These are phyloP conservation scores for Quercus lobata DNA, from an alignment of 331 rosid genomes.

Conservation along the genomic window DNA sequence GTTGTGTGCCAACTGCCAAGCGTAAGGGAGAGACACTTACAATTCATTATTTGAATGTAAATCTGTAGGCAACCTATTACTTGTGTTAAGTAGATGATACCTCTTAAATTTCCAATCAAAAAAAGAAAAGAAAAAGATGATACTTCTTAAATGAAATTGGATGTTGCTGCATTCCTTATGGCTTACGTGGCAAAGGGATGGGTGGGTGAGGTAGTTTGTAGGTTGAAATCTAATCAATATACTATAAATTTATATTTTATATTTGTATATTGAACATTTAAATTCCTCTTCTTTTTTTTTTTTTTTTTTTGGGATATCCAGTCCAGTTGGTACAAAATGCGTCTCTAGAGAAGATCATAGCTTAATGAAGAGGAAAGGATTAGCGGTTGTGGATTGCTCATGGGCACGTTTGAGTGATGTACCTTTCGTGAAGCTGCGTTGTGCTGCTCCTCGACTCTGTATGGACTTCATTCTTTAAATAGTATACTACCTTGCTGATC, in stretches of 20 bases:
- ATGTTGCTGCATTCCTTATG: not conserved
- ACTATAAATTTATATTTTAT: not conserved
- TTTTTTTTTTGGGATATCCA: conserved; percentile 3
- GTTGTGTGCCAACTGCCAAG: not conserved
- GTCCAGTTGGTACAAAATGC: conserved; percentile 84
- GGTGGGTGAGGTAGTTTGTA: not conserved
- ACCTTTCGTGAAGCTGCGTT: conserved; percentile 86
- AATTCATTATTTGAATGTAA: not conserved
- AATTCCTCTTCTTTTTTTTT: not conserved
- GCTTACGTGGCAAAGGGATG: not conserved
- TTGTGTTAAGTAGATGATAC: conserved; percentile 3
- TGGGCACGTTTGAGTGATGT: conserved; percentile 98
- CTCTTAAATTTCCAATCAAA: not conserved
- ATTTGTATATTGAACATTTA: not conserved
- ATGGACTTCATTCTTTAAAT: conserved; percentile 32
- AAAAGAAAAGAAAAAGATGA: not conserved
- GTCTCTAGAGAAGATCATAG: conserved; percentile 84
- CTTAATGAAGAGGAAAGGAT: conserved; percentile 62
- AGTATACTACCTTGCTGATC: not conserved
- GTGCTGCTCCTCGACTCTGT: conserved; percentile 89
- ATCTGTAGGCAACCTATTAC: not conserved
- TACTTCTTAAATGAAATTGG: not conserved
- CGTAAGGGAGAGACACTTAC: not conserved
- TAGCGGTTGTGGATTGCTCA: conserved; percentile 98
- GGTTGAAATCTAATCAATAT: not conserved